phyloP scores from a whole-genome alignment of 129 eudicot genomes.

The Logfia minima region DNA sequence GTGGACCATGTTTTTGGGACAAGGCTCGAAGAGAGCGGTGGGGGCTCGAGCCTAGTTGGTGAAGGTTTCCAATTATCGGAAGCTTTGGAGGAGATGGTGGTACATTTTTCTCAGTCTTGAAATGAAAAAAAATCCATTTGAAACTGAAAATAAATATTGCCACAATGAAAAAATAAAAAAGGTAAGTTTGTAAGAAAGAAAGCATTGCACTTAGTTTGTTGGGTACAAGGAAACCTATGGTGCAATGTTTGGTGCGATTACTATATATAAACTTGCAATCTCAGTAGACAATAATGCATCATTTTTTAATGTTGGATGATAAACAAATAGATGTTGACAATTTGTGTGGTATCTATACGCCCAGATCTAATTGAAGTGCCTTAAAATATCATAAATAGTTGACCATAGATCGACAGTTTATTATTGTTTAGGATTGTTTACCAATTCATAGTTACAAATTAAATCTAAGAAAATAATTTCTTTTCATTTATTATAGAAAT shows the following conservation, averaged over 20 bases:
- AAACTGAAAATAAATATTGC: not conserved
- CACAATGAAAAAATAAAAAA: constrained; percentile 7
- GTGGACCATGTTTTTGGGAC: constrained; percentile 42
- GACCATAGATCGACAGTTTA: no score
- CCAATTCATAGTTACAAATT: no score
- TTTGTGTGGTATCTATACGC: not conserved
- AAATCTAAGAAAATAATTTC: no score
- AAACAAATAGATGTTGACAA: not conserved
- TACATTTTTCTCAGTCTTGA: not conserved
- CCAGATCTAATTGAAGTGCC: not conserved
- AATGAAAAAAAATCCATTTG: constrained; percentile 20
- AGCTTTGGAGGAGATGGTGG: constrained; percentile 58
- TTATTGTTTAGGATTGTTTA: no score
- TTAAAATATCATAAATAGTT: no score
- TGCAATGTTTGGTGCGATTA: not conserved
- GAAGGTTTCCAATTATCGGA: constrained; percentile 56
- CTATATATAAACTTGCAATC: not conserved
- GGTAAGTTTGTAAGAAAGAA: not conserved
- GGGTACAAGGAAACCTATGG: not conserved
- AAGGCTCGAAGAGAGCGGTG: constrained; percentile 40
- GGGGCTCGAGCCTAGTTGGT: constrained; percentile 42
- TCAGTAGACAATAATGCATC: not conserved
- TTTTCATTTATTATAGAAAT: no score
- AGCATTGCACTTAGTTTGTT: not conserved
- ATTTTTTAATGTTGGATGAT: not conserved